These are phyloP conservation scores for Malus sieversii DNA, from an alignment of 306 rosid species.

Conservation along the genomic window DNA sequence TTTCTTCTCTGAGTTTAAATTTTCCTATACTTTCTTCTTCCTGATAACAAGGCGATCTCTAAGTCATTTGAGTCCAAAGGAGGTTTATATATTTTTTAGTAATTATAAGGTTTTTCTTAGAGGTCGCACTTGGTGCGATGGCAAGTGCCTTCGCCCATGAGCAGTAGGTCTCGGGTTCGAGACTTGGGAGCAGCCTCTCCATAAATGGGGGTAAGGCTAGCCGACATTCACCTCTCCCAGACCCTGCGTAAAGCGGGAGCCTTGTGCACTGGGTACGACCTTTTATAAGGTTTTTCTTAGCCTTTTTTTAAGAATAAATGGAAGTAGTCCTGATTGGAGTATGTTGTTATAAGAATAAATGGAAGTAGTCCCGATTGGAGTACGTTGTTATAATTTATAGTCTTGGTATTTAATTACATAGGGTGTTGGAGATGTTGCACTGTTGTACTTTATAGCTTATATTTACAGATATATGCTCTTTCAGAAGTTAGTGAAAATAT, in stretches of 20 bases:
- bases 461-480: background rate
- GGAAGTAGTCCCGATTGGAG: background rate
- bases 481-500: background rate
- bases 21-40: background rate
- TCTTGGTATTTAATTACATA: background rate
- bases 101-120: background rate
- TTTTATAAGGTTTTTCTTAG: too few species aligned
- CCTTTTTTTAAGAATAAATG: background rate
- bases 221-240: too few species aligned
- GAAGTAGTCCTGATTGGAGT: background rate
- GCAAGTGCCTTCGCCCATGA: too few species aligned
- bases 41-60: background rate
- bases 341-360: background rate
- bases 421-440: background rate
- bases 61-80: background rate
- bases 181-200: too few species aligned
- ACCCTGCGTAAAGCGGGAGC: too few species aligned
- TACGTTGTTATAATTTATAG: background rate
- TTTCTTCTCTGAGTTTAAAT: background rate
- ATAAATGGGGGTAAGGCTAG: too few species aligned
- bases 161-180: too few species aligned
- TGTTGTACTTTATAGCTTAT: background rate
- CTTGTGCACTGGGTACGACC: too few species aligned
- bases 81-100: background rate
- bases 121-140: too few species aligned